Percentiles rank a stretch among this genome's conserved stretches.
Evolutionary conservation across 2,329 filamentous ascomycete species (phyloP).

Genomic region (Claviceps sp.): DNA sequence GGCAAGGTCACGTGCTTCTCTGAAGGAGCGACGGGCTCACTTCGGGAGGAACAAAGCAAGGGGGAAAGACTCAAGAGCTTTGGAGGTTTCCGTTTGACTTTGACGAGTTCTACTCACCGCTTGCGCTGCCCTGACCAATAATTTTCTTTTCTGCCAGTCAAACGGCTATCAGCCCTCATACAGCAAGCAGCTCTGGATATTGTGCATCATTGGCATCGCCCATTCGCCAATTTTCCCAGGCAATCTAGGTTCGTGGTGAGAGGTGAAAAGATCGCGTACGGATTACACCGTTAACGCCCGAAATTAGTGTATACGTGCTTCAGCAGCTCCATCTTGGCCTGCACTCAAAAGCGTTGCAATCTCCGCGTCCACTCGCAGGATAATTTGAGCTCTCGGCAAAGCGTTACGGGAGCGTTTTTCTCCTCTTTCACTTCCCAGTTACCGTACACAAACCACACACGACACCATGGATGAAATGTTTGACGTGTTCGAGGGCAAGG

Average conservation of each 20-base stretch:
- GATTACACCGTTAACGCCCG: conserved; percentile 8
- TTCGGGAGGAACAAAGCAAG: not conserved
- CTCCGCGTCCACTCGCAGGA: not conserved
- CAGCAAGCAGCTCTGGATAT: not conserved
- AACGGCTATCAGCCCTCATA: not conserved
- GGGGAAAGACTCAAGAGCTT: not conserved
- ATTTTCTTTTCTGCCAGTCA: conserved; percentile 15
- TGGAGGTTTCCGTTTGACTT: not conserved
- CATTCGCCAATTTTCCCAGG: conserved; percentile 1
- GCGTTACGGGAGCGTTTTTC: not conserved
- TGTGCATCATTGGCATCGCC: conserved; percentile 1
- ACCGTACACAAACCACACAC: not conserved
- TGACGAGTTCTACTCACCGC: conserved; percentile 11
- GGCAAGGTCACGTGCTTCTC: no score
- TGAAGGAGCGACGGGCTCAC: not conserved
- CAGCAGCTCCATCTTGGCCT: not conserved
- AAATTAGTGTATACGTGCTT: conserved; percentile 9
- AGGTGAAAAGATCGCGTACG: not conserved
- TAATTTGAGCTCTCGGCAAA: not conserved
- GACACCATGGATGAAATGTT: conserved; percentile 63
- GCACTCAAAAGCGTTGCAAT: not conserved
- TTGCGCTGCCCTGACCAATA: conserved; percentile 4
- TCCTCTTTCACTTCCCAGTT: not conserved
- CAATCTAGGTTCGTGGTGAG: not conserved
- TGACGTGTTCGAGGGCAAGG: conserved; percentile 62